phyloP scores from a whole-genome alignment of 768 basidiomycete genomes.

The Asterophora lycoperdoides region DNA sequence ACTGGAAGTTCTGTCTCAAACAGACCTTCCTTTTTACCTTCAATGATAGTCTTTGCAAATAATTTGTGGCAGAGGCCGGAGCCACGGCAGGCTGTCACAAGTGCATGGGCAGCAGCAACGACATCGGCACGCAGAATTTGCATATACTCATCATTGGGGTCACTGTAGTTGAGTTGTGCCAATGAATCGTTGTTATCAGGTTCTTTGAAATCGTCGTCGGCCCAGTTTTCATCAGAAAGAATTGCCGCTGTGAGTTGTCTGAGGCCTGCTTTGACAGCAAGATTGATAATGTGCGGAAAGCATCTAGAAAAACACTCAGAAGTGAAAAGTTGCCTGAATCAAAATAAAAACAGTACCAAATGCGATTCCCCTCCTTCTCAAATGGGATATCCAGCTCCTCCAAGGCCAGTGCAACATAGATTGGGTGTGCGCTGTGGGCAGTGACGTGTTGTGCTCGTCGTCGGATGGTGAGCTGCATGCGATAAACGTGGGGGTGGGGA shows the following conservation, averaged over 20 bases:
- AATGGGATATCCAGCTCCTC: neutral
- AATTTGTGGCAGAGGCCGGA: slow-evolving; percentile 14
- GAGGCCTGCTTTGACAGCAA: slow-evolving; percentile 13
- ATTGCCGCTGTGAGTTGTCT: slow-evolving; percentile 3
- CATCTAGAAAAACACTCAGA: slow-evolving; percentile 9
- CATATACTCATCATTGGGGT: neutral
- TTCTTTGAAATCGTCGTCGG: too few species aligned
- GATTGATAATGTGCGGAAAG: slow-evolving; percentile 18
- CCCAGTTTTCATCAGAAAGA: too few species aligned
- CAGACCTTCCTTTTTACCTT: slow-evolving; percentile 9
- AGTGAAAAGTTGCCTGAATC: neutral
- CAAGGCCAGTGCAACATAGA: neutral
- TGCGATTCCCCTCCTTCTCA: neutral
- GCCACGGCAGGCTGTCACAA: slow-evolving; percentile 14
- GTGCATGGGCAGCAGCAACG: neutral
- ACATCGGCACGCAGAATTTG: slow-evolving; percentile 1
- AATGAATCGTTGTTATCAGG: too few species aligned
- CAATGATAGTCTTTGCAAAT: slow-evolving; percentile 2
- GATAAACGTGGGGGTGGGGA: too few species aligned
- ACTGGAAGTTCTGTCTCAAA: slow-evolving; percentile 4
- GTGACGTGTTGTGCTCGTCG: too few species aligned
- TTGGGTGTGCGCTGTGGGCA: too few species aligned
- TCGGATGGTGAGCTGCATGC: too few species aligned
- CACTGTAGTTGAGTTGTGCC: too few species aligned
- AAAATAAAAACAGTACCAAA: neutral